These are phyloP conservation scores for Plasmodium fragile DNA, from an alignment of 169 alveolate genomes.

Conservation along the genomic window DNA sequence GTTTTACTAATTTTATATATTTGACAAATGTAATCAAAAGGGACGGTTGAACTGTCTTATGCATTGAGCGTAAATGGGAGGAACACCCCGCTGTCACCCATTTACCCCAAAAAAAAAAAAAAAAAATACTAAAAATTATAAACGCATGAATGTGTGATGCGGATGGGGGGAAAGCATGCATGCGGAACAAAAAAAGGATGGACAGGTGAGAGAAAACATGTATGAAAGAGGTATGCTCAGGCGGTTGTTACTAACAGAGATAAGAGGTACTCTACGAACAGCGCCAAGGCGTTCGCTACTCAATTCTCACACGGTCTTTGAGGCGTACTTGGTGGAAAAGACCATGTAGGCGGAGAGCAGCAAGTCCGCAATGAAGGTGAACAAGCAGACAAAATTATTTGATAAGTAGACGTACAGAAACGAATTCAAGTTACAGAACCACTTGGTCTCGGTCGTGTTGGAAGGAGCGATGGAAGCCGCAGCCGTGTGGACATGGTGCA, in stretches of 20 bases:
- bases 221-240: not conserved
- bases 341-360: constrained; percentile 35
- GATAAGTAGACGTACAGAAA: constrained; percentile 30
- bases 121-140: not conserved
- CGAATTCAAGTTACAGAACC: constrained; percentile 38
- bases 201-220: not conserved
- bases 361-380: constrained; percentile 21
- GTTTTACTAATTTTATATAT: not conserved
- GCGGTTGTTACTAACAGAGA: not conserved
- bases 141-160: not conserved
- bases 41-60: not conserved
- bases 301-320: not conserved
- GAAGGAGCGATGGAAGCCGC: not conserved
- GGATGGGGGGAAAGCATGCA: not conserved
- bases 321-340: constrained; percentile 27
- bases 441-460: constrained; percentile 34
- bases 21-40: not conserved
- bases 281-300: not conserved
- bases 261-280: not conserved
- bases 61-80: not conserved
- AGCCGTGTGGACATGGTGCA: not conserved
- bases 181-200: not conserved
- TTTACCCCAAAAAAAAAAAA: not conserved
- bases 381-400: constrained; percentile 10
- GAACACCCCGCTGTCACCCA: not conserved